Evolutionary conservation across 2,329 filamentous ascomycete genomes (phyloP), one percentile per base, ranked within the genome.

Genomic region (Penicillium thymicola): DNA sequence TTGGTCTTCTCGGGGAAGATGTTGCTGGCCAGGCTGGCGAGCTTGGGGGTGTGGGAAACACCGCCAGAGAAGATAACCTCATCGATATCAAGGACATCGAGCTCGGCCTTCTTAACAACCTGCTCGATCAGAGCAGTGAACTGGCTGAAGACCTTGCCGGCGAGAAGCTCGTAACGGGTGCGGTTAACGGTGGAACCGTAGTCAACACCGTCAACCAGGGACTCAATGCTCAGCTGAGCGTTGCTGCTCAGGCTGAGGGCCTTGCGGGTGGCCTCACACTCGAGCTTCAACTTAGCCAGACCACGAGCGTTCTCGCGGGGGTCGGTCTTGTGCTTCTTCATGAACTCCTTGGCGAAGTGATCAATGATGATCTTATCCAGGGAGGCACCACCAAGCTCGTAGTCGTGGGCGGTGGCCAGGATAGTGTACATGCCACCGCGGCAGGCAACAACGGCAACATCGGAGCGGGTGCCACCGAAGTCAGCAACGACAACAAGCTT

Each of bases 331-430:
- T 97, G 85, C 83, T 96, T 96, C 85, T 99, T 97, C 71, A 94
- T 84, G 79, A 99, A 99, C 78, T 99, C 94, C 83, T 99, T 99
- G 67, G 93, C 89, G 67, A 97, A 97, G 81, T 97, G 88, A 74
- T 99, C 93, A 73, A 96, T 89, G 57, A 99, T 83, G 48, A 93
- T 89, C 74, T 94, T 85, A 79, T 99, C 94, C 55, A 99, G 82
- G 64, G 92, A 87, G 36, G 85, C 82, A 70, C 94, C 94, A 55
- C 90, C 87, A 65, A 93, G 89, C 71, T 97, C 92, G 78, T 96
- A 97, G 81, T 99, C 94, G 79, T 97, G 94, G 30, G 89, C 86
- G 13, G 93, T 96, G 21, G 94, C 92, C 57, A 99, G 83, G 67
- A 97, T 87, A 59, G 91, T 97, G 83, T 97, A 97, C 81, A 97